phyloP scores from a whole-genome alignment of 106 monocot genomes.

The Dendrobium catenatum region DNA sequence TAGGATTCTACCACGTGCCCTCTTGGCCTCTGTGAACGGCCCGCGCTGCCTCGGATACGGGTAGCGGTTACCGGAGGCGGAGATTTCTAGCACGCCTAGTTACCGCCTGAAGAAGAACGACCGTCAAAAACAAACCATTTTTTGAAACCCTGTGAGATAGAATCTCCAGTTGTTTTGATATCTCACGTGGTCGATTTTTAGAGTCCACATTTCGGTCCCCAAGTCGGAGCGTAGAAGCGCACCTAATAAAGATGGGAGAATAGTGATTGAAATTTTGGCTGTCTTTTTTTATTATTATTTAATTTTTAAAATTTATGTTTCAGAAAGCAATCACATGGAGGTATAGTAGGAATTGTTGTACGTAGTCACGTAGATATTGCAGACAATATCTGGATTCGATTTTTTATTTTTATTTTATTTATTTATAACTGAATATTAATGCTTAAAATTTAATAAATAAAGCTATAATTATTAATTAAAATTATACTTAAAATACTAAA shows the following conservation, averaged over 20 bases:
- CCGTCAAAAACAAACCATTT: neutral
- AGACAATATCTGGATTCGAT: neutral
- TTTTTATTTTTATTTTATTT: neutral
- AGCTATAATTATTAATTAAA: too few species aligned
- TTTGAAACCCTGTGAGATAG: neutral
- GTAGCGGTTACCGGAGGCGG: constrained; percentile 24
- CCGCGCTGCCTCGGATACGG: constrained; percentile 17
- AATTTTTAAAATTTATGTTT: neutral
- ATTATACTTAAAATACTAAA: too few species aligned
- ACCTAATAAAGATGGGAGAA: neutral
- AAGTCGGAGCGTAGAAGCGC: neutral
- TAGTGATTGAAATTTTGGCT: neutral
- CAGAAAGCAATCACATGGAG: constrained; percentile 5
- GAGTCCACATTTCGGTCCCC: neutral
- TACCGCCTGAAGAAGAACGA: neutral
- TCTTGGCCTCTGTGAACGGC: neutral
- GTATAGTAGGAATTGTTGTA: constrained; percentile 1
- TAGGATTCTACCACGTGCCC: constrained; percentile 17
- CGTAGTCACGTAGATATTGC: neutral
- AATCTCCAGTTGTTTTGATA: neutral
- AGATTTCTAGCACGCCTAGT: constrained; percentile 1
- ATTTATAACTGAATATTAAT: neutral
- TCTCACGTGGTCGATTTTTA: neutral
- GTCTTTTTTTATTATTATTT: neutral
- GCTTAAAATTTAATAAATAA: too few species aligned